phyloP scores from a whole-genome alignment of 805 yeast genomes.

The Saccharomycopsis schoenii region DNA sequence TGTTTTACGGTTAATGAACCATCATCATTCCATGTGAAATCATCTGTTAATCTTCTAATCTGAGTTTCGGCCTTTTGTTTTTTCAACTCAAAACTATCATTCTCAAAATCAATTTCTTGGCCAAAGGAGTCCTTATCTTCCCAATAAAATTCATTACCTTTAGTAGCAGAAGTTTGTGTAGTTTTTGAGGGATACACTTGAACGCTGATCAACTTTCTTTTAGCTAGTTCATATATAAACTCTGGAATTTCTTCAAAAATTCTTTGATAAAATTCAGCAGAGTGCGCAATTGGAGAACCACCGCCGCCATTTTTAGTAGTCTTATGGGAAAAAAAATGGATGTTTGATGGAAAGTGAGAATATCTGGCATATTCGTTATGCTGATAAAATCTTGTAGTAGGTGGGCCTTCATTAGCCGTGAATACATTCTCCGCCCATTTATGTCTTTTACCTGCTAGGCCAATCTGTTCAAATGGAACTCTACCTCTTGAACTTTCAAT shows the following conservation, averaged over 20 bases:
- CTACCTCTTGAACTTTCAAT: slow-evolving; percentile 22
- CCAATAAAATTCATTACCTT: slow-evolving; percentile 20
- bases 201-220: slow-evolving; percentile 22
- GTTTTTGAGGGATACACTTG: slow-evolving; percentile 25
- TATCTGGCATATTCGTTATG: slow-evolving; percentile 29
- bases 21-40: slow-evolving; percentile 23
- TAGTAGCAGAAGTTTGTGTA: slow-evolving; percentile 13
- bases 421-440: slow-evolving; percentile 21
- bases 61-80: slow-evolving; percentile 23
- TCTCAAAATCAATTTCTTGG: slow-evolving; percentile 20
- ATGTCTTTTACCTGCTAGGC: slow-evolving; percentile 24
- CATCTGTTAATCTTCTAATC: slow-evolving; percentile 21
- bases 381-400: slow-evolving; percentile 22
- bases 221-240: slow-evolving; percentile 20
- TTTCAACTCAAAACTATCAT: slow-evolving; percentile 22
- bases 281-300: slow-evolving; percentile 28
- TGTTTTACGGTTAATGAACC: slow-evolving; percentile 24
- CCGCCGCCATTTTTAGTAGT: slow-evolving; percentile 23
- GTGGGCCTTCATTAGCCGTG: slow-evolving; percentile 29
- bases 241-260: slow-evolving; percentile 21
- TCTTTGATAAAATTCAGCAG: slow-evolving; percentile 24
- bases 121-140: slow-evolving; percentile 27
- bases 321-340: slow-evolving; percentile 21
- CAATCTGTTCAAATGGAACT: slow-evolving; percentile 24
- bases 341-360: slow-evolving; percentile 23